These are phyloP conservation scores for Orychophragmus violaceus DNA, from an alignment of 345 rosid species.

Conservation along the genomic window DNA sequence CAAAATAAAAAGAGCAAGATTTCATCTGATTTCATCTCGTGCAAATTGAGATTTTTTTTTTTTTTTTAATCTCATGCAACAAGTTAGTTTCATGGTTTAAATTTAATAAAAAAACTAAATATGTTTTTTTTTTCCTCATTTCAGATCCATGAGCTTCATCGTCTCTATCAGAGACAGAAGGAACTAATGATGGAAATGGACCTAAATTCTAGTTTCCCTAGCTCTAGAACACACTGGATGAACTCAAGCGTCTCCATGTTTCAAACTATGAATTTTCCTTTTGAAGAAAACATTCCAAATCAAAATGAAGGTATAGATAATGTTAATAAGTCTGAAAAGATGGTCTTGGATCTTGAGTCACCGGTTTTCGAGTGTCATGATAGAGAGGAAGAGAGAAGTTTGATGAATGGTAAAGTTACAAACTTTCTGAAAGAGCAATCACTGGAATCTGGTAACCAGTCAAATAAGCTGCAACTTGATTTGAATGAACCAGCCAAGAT, in stretches of 20 bases:
- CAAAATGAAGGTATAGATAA: constrained; percentile 21
- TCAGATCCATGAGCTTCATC: constrained; percentile 58
- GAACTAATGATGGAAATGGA: constrained; percentile 50
- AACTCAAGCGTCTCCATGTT: constrained; percentile 25
- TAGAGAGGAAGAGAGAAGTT: constrained; percentile 29
- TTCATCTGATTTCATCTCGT: neutral
- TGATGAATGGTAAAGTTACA: constrained; percentile 14
- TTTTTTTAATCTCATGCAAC: constrained; percentile 1
- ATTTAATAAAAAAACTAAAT: neutral
- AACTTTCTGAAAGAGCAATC: constrained; percentile 8
- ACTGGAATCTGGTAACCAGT: constrained; percentile 13
- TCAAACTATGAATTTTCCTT: constrained; percentile 13
- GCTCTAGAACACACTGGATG: constrained; percentile 21
- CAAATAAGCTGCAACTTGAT: constrained; percentile 32
- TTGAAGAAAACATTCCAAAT: neutral
- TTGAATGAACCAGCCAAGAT: constrained; percentile 43
- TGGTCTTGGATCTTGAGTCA: constrained; percentile 51
- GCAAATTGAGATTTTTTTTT: neutral
- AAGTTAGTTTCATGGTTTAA: neutral
- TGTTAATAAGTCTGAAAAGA: constrained; percentile 36
- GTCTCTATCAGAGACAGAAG: constrained; percentile 47
- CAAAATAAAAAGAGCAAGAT: neutral
- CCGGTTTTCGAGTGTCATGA: constrained; percentile 40
- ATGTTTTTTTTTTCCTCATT: neutral
- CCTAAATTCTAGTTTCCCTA: constrained; percentile 19